Conservation (phyloP, 2,329 filamentous ascomycete genomes). For the Elsinoe ampelina region DNA sequence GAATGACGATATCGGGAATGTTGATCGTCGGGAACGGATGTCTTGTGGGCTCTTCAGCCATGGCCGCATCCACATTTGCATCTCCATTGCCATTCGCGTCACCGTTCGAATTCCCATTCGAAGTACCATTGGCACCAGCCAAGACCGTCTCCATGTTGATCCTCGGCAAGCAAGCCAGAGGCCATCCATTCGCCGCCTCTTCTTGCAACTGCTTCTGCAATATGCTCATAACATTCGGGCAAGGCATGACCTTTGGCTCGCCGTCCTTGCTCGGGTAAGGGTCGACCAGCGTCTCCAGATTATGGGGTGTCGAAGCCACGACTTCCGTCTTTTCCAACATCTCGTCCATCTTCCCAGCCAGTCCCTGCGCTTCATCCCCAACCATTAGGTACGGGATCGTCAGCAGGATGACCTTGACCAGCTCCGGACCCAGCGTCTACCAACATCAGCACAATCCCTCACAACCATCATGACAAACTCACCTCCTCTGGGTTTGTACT, state of each 20-base stretch:
- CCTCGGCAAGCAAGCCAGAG: slow-evolving; percentile 54
- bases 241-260: slow-evolving; percentile 51
- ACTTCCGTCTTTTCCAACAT: slow-evolving; percentile 92
- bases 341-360: slow-evolving; percentile 63
- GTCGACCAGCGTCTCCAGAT: slow-evolving; percentile 76
- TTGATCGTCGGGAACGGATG: slow-evolving; percentile 68
- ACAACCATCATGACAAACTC: slow-evolving; percentile 28
- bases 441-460: slow-evolving; percentile 17
- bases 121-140: slow-evolving; percentile 21
- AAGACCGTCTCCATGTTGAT: slow-evolving; percentile 24
- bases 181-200: slow-evolving; percentile 68
- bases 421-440: slow-evolving; percentile 60
- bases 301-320: slow-evolving; percentile 79
- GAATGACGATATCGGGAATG: slow-evolving; percentile 65
- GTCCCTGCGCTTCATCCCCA: slow-evolving; percentile 54
- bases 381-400: slow-evolving; percentile 87
- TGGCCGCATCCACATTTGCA: slow-evolving; percentile 18
- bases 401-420: slow-evolving; percentile 92
- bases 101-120: slow-evolving; percentile 31
- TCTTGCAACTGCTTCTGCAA: slow-evolving; percentile 77
- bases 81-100: slow-evolving; percentile 60
- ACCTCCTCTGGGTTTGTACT: slow-evolving; percentile 89
- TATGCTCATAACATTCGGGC: slow-evolving; percentile 66
- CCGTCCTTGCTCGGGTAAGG: slow-evolving; percentile 57
- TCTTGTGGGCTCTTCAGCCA: slow-evolving; percentile 48